Conservation (phyloP, 2,329 filamentous ascomycete species). For the Sodiomyces alkalinus region DNA sequence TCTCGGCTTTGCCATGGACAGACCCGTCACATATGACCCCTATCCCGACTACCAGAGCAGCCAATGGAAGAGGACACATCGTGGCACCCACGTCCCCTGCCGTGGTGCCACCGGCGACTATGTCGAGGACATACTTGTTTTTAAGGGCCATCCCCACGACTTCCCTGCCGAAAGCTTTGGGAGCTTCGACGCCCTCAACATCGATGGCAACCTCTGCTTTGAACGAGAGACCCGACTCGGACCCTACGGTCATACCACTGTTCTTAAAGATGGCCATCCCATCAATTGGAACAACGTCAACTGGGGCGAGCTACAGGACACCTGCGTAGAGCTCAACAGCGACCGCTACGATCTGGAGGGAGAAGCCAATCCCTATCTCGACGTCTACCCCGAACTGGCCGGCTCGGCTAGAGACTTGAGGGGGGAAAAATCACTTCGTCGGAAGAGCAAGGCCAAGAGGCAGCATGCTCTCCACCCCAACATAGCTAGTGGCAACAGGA, state of each 20-base stretch:
- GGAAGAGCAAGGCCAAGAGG: background rate
- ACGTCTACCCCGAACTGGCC: slow-evolving; percentile 18
- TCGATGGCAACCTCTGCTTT: slow-evolving; percentile 50
- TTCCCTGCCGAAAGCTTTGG: slow-evolving; percentile 50
- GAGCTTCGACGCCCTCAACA: slow-evolving; percentile 41
- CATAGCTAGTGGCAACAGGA: background rate
- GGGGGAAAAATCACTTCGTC: too few species aligned
- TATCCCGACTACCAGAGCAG: slow-evolving; percentile 56
- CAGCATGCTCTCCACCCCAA: background rate
- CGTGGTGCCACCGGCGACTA: slow-evolving; percentile 45
- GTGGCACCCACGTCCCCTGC: slow-evolving; percentile 48
- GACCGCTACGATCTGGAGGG: slow-evolving; percentile 40
- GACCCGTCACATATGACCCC: slow-evolving; percentile 48
- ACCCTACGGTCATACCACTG: slow-evolving; percentile 42
- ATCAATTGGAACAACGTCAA: slow-evolving; percentile 48
- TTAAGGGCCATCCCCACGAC: slow-evolving; percentile 40
- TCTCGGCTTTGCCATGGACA: slow-evolving; percentile 25
- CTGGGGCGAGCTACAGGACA: slow-evolving; percentile 56
- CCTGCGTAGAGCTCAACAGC: slow-evolving; percentile 50
- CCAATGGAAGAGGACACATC: slow-evolving; percentile 39
- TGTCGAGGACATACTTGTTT: slow-evolving; percentile 47
- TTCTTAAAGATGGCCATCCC: slow-evolving; percentile 24
- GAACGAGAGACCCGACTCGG: slow-evolving; percentile 56
- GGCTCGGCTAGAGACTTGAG: background rate
- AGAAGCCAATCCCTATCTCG: slow-evolving; percentile 26